A percentile compares a stretch with the other conserved stretches of the same genome.
These are phyloP conservation scores for Leishmania tarentolae DNA, from an alignment of 208 protist genomes.

Conservation along the genomic window DNA sequence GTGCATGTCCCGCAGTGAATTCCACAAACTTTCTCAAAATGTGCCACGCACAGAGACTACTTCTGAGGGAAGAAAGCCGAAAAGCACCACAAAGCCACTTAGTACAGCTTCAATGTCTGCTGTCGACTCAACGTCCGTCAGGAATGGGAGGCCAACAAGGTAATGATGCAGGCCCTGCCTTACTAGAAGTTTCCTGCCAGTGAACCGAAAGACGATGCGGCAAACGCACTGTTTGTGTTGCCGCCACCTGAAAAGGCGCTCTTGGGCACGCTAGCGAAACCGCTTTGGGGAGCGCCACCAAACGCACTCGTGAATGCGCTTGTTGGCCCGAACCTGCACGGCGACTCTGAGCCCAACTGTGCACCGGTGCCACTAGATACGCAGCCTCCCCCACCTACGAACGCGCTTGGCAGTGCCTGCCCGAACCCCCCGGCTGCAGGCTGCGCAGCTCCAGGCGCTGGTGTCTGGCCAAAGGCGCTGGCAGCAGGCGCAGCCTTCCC, in stretches of 20 bases:
- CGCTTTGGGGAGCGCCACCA: slow-evolving; percentile 17
- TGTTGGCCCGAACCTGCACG: not conserved
- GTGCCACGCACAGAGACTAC: not conserved
- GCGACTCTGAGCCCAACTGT: not conserved
- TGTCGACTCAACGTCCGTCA: too few species aligned
- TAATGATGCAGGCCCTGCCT: not conserved
- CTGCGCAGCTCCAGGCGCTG: not conserved
- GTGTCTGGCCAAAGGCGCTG: slow-evolving; percentile 4
- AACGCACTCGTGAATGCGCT: slow-evolving; percentile 31
- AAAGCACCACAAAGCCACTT: not conserved
- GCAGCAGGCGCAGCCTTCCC: not conserved
- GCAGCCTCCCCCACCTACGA: not conserved
- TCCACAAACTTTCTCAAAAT: not conserved
- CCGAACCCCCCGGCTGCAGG: not conserved
- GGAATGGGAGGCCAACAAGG: not conserved
- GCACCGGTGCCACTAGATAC: not conserved
- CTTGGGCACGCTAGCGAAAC: slow-evolving; percentile 29
- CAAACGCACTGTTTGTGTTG: slow-evolving; percentile 26
- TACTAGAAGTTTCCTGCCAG: slow-evolving; percentile 22
- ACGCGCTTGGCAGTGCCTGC: not conserved
- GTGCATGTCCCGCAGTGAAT: not conserved
- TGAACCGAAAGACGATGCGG: slow-evolving; percentile 29
- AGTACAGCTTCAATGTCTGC: not conserved
- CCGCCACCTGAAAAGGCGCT: slow-evolving; percentile 29
- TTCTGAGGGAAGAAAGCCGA: not conserved